Evolutionary conservation across 2,329 filamentous ascomycete genomes (phyloP).

Genomic region (Fonsecaea monophora): DNA sequence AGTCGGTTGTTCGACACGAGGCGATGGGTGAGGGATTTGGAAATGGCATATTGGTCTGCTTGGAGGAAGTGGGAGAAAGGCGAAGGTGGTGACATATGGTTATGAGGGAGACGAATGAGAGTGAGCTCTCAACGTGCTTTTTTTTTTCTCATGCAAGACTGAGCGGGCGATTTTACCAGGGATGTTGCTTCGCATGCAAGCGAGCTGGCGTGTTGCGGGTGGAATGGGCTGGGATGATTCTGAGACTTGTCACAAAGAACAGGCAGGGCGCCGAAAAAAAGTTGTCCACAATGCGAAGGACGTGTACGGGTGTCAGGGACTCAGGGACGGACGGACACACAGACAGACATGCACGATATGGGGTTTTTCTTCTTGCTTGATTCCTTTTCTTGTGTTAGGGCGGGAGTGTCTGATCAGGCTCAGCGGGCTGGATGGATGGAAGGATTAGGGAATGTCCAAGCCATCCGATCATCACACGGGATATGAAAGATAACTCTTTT

Average conservation of each 20-base stretch:
- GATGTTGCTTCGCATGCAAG: background rate
- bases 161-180: background rate
- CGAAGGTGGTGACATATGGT: slow-evolving; percentile 90
- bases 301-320: background rate
- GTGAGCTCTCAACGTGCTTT: background rate
- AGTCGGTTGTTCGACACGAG: slow-evolving; percentile 90
- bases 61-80: slow-evolving; percentile 88
- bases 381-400: too few relatives aligned
- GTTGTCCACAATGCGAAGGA: background rate
- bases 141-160: background rate
- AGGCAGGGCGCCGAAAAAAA: background rate
- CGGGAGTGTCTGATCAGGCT: too few relatives aligned
- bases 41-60: slow-evolving; percentile 84
- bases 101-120: slow-evolving; percentile 51
- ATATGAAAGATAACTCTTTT: too few relatives aligned
- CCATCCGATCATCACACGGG: too few relatives aligned
- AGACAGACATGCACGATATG: background rate
- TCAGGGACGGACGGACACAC: too few relatives aligned
- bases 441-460: too few relatives aligned
- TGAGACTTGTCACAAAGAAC: background rate
- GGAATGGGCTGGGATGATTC: background rate
- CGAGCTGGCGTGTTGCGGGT: background rate
- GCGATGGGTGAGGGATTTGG: slow-evolving; percentile 88
- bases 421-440: too few relatives aligned
- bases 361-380: too few relatives aligned